Conservation (phyloP, 305 asterid species). For the Fraxinus ornus region DNA sequence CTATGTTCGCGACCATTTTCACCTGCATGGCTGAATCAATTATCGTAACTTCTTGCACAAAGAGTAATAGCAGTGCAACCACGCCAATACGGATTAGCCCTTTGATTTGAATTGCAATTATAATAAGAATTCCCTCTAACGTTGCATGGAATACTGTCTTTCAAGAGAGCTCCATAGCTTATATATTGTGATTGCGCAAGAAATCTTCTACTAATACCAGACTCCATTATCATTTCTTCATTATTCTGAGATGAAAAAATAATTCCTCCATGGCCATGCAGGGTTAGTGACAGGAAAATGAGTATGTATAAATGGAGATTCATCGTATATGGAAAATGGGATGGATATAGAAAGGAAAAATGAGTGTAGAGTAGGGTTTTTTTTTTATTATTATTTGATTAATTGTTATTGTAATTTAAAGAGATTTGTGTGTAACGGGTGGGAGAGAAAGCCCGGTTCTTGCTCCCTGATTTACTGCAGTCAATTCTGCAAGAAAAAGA, state of each 20-base stretch:
- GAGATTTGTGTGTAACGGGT: neutral
- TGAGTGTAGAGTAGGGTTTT: neutral
- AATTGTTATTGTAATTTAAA: neutral
- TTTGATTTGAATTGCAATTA: conserved; percentile 28
- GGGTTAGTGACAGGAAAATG: neutral
- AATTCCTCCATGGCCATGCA: neutral
- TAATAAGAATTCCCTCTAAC: conserved; percentile 47
- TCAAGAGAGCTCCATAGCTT: conserved; percentile 34
- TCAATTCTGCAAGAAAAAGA: neutral
- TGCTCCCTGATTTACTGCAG: neutral
- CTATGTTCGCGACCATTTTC: neutral
- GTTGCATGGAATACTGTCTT: conserved; percentile 26
- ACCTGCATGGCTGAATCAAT: neutral
- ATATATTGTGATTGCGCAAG: conserved; percentile 18
- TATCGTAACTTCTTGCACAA: conserved; percentile 35
- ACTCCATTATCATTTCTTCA: conserved; percentile 29
- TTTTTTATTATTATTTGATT: neutral
- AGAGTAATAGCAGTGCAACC: conserved; percentile 43
- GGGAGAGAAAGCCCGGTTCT: neutral
- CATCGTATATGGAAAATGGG: neutral
- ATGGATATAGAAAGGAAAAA: neutral
- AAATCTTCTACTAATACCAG: conserved; percentile 23
- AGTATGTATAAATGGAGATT: neutral
- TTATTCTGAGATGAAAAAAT: neutral
- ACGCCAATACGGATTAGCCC: conserved; percentile 49